phyloP scores from a whole-genome alignment of 768 basidiomycete genomes.

The Amanita rimosa region DNA sequence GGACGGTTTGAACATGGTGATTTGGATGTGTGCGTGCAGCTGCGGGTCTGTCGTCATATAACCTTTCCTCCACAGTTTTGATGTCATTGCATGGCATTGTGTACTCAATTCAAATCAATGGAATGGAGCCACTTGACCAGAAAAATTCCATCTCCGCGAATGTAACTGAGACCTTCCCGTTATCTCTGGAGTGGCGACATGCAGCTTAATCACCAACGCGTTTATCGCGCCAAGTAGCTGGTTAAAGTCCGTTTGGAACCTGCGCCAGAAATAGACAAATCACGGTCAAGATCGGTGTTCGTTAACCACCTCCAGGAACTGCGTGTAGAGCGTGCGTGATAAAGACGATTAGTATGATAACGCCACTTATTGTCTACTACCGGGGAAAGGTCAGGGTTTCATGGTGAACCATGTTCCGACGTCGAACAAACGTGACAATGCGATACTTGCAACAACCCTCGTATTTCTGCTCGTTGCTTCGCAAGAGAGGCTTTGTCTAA shows the following conservation, averaged over 20 bases:
- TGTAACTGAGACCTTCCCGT: neutral
- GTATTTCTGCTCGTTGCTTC: too few relatives aligned
- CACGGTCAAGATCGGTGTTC: neutral
- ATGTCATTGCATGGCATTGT: slow-evolving; percentile 1
- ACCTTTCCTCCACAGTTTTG: neutral
- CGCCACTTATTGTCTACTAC: neutral
- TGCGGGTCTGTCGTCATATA: neutral
- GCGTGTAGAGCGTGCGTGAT: neutral
- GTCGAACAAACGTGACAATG: too few relatives aligned
- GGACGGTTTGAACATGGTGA: slow-evolving; percentile 4
- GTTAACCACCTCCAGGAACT: neutral
- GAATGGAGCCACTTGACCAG: neutral
- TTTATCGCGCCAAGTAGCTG: neutral
- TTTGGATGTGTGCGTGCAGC: neutral
- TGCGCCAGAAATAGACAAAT: neutral
- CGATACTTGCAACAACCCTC: too few relatives aligned
- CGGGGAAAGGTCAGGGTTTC: neutral
- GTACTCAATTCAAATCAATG: neutral
- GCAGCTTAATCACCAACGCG: neutral
- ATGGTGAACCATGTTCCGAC: too few relatives aligned
- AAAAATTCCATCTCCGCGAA: neutral
- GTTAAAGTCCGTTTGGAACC: neutral
- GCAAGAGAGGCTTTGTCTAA: too few relatives aligned
- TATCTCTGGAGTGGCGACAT: neutral
- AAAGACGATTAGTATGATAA: neutral